Evolutionary conservation across 495 filamentous ascomycete species (phyloP), one percentile per base, ranked within the genome.

Genomic region (Tuber microsphaerosporum): DNA sequence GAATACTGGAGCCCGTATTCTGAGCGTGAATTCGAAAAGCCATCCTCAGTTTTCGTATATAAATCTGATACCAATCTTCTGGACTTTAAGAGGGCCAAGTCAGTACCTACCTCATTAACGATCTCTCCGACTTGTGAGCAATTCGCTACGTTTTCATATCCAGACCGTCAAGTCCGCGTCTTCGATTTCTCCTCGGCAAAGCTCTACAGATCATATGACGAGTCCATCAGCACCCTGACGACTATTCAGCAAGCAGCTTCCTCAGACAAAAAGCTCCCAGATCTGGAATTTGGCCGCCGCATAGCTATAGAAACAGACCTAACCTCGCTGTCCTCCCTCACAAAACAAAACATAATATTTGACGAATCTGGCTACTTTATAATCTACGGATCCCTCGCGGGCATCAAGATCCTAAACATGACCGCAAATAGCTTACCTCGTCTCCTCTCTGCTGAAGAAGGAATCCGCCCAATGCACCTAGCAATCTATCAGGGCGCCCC

Each of bases 331-430:
- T 70, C 77, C 17, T 75, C 79, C 26, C 84, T 92, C n/a, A 89
- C 88, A 43, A 88, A 89, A 79, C 88, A 91, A 76, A 97, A 96
- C 81, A 89, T 97, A 71, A 89, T 92, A 61, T 99, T 97, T 80
- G 95, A 99, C 83, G 95, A 99, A 83, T 97, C 94, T 2, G 93
- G 94, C 22, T 88, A 98, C 83, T 98, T 98, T 84, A 89, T 99
- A 76, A 85, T 98, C 45, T 99, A 96, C 81, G 96, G 95, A 69
- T 97, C 86, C 17, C 89, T 98, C 43, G 86, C 94, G 65, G 95
- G 96, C 34, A 88, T 92, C 79, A 98, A 97, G 83, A 93, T 97
- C 51, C 87, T 99, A 82, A 99, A 99, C 84, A 97, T 92, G 2
- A 90, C 92, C 82, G 97, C 95, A 37, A 97, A 98, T 85, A 88